phyloP scores from a whole-genome alignment of 371 early-diverging fungal species.

The Mucor plumbeus region DNA sequence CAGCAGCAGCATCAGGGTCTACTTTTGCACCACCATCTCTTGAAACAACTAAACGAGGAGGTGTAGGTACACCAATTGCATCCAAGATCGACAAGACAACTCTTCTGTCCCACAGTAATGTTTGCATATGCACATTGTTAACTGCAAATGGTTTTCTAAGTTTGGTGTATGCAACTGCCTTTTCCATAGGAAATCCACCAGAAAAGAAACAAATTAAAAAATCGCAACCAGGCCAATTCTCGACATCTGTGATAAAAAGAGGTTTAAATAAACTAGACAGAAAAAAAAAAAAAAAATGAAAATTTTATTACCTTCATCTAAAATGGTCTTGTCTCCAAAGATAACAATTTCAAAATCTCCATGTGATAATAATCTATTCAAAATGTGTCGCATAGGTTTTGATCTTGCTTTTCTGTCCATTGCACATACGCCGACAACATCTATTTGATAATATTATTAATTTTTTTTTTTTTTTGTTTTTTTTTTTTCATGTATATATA shows the following conservation, averaged over 20 bases:
- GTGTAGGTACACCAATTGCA: conserved; percentile 85
- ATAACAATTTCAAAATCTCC: conserved; percentile 87
- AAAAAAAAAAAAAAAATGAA: conserved; percentile 6
- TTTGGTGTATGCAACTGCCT: conserved; percentile 90
- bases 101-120: conserved; percentile 93
- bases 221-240: conserved; percentile 96
- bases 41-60: conserved; percentile 79
- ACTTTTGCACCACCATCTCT: conserved; percentile 75
- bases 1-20: conserved; percentile 41
- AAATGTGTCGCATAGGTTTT: conserved; percentile 95
- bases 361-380: conserved; percentile 76
- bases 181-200: conserved; percentile 92
- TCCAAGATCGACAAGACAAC: conserved; percentile 86
- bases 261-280: not conserved
- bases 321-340: conserved; percentile 96
- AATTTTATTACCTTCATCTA: conserved; percentile 80
- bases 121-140: conserved; percentile 92
- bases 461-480: not conserved
- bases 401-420: conserved; percentile 95
- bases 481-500: no score
- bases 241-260: conserved; percentile 58
- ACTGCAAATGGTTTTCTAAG: conserved; percentile 86
- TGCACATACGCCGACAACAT: conserved; percentile 88
- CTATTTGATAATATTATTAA: conserved; percentile 29
- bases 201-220: conserved; percentile 97